Evolutionary conservation across 495 filamentous ascomycete genomes (phyloP), one percentile per base, ranked within the genome.

Genomic region (Mytilinidion resinicola): DNA sequence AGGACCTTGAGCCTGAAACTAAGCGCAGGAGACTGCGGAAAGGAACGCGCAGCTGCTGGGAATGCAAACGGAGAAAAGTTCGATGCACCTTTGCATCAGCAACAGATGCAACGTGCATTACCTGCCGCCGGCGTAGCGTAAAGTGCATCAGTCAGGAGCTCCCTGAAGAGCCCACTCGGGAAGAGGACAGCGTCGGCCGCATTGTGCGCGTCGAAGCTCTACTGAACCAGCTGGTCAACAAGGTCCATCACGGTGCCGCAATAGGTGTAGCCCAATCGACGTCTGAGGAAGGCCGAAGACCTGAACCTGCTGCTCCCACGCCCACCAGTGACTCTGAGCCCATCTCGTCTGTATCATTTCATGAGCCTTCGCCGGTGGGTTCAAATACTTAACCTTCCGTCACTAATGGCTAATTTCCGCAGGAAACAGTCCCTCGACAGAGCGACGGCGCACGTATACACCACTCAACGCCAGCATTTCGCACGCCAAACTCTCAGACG

Each of bases 31-130:
- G 56, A 36, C 11, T 59, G n/a, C 61, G 61, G 9, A 63, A 59
- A 44, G 61, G 61, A 5, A 63, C 61, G 6, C 50, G 50, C 7
- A 55, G 44, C 36, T 63, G 61, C 51, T 63, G 61, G 61, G 61
- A 63, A 34, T 63, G 61, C 46, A 63, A 59, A 35, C 17, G 61
- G 34, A 39, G 61, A 35, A 63, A 63, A 21, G 41, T 59, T 12
- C 38, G 38, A 15, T 63, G 61, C 33, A 55, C 9, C 6, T 63
- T 63, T 33, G 35, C 19, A 9, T 35, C 55, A n/a, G 5, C 55
- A 4, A 10, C 11, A 12, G 56, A 41, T 39, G 35, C 9, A 9
- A 44, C 25, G 0, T 59, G 56, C 25, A 25, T 52, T 7, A 33
- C 37, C 25, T 59, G 56, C 56, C 46, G 48, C 5, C 39, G 56